These are phyloP conservation scores for Quercus tomentella DNA, from an alignment of 331 rosid genomes.

Conservation along the genomic window DNA sequence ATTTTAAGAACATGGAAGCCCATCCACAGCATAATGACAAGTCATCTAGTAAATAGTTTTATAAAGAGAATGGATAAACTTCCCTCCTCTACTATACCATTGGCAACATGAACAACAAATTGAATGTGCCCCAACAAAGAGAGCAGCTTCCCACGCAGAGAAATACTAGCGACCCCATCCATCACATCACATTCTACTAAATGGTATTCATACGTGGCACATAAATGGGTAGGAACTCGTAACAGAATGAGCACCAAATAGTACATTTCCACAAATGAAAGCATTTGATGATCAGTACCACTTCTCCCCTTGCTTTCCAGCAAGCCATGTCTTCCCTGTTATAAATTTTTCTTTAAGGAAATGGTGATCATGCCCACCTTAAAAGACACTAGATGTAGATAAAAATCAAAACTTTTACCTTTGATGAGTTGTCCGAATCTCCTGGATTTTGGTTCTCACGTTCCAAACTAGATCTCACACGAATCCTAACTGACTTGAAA, in stretches of 20 bases:
- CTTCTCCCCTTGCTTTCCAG: background rate
- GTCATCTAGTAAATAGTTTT: background rate
- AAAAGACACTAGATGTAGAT: background rate
- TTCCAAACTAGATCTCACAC: conserved; percentile 35
- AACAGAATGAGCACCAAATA: background rate
- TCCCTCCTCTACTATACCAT: background rate
- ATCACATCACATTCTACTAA: background rate
- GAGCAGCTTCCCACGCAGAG: background rate
- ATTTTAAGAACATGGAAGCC: background rate
- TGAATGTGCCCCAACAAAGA: background rate
- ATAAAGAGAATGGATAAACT: background rate
- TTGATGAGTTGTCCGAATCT: conserved; percentile 22
- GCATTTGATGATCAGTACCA: background rate
- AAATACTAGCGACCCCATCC: background rate
- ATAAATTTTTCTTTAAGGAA: background rate
- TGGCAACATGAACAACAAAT: background rate
- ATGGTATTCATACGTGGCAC: background rate
- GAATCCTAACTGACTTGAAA: conserved; percentile 24
- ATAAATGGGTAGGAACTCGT: background rate
- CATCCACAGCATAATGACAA: background rate
- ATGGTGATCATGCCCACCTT: background rate
- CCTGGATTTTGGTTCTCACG: conserved; percentile 23
- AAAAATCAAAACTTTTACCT: conserved; percentile 18
- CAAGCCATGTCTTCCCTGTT: background rate
- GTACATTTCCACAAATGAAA: background rate